Evolutionary conservation across 2,329 filamentous ascomycete genomes (phyloP).

Genomic region (Diaporthe helianthi): DNA sequence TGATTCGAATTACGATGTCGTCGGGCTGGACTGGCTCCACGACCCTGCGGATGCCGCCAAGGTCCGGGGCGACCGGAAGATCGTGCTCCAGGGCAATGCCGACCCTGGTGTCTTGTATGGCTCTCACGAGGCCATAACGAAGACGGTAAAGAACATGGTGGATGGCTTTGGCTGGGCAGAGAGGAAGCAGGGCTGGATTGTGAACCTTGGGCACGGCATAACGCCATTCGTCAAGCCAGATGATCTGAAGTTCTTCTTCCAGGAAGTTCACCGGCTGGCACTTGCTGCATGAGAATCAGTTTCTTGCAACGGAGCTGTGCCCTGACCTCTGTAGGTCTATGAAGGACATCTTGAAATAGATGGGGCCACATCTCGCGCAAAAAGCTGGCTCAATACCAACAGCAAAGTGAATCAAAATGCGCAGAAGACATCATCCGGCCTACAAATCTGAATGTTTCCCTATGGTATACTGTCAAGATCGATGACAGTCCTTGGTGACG

Average conservation of each 20-base stretch:
- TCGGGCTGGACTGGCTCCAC: conserved; percentile 94
- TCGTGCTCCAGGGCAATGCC: conserved; percentile 92
- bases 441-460: conserved; percentile 33
- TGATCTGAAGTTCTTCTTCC: conserved; percentile 89
- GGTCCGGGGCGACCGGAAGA: conserved; percentile 74
- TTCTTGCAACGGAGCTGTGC: background rate
- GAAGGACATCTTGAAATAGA: background rate
- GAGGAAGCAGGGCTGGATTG: conserved; percentile 93
- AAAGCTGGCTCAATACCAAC: background rate
- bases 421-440: background rate
- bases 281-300: conserved; percentile 44
- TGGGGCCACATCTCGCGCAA: background rate
- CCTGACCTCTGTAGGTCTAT: background rate
- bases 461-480: conserved; percentile 36
- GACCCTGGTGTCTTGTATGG: conserved; percentile 95
- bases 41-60: conserved; percentile 84
- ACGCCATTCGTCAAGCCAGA: conserved; percentile 95
- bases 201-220: conserved; percentile 94
- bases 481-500: conserved; percentile 36
- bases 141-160: conserved; percentile 85
- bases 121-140: conserved; percentile 78
- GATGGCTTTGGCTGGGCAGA: conserved; percentile 77
- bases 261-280: conserved; percentile 82
- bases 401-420: conserved; percentile 22
- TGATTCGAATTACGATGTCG: conserved; percentile 88